Evolutionary conservation across 306 rosid genomes (phyloP), one percentile per base, ranked within the genome.

Genomic region (Inga leiocalycina): DNA sequence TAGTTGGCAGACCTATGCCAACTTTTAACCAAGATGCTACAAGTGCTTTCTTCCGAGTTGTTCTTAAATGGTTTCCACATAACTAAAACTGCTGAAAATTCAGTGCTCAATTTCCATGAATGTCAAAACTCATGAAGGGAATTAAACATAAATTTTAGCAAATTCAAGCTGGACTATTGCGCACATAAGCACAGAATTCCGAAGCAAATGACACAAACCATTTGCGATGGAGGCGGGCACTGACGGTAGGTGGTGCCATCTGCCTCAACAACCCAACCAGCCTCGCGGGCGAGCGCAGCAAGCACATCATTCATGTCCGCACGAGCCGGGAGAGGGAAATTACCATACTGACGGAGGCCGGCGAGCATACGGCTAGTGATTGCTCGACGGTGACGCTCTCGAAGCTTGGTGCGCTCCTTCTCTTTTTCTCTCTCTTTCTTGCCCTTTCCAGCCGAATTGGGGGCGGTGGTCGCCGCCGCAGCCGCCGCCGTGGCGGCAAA

Each of bases 221-320:
- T 71, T 22, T 87, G 83, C 46, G 89, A 76, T 68, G 89, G 86
- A 75, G 92, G 94, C 0, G 94, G 92, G 17, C 92, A 84, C 74
- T 88, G 97, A 82, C 99, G 87, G 52, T 90, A 94, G 4, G 99
- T 93, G 71, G 95, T 92, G 76, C 99, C 99, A 48, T 96, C 98
- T 13, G 92, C 83, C 56, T 96, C 98, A 24, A 96, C 99, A 7
- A 90, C 84, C 99, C 99, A 96, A 75, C 99, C 99, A 22, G 99
- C 98, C 83, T 92, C 97, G 71, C 98, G 93, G 13, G 99, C 99
- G n/a, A 96, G 94, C 22, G 99, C 99, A 3, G 98, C 99, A 34
- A 96, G 97, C 43, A 96, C 99, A 70, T 96, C 98, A 82, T 96
- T 96, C 94, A 96, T 96, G 68, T 96, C 99, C 4, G 99, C 99